Evolutionary conservation across 179 eudicot genomes (phyloP).

Genomic region (Beta corolliflora): DNA sequence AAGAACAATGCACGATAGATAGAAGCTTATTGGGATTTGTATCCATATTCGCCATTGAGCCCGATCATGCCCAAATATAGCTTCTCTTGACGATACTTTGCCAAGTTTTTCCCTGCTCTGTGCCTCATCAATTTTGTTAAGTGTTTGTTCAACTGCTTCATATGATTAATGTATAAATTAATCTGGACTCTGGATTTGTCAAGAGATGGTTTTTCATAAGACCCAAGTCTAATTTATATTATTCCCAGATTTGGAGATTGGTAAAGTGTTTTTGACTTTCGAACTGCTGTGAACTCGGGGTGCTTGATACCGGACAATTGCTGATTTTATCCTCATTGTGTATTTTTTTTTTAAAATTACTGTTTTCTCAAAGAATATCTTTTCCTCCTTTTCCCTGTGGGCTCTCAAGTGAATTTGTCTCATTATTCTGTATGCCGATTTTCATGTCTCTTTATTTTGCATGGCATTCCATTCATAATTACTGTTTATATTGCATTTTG

Average conservation of each 20-base stretch:
- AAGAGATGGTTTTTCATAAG: not conserved
- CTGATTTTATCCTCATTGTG: not conserved
- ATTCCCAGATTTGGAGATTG: not conserved
- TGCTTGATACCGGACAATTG: not conserved
- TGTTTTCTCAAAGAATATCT: not conserved
- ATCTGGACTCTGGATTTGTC: not conserved
- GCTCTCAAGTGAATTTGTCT: not conserved
- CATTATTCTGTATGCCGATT: too few species aligned
- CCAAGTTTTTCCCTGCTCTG: not conserved
- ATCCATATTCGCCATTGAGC: not conserved
- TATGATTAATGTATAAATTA: not conserved
- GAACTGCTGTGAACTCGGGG: not conserved
- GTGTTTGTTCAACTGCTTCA: not conserved
- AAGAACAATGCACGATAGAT: not conserved
- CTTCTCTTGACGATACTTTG: not conserved
- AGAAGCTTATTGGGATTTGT: not conserved
- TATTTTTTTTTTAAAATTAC: not conserved
- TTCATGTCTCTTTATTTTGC: not conserved
- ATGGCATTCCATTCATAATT: slow-evolving; percentile 9
- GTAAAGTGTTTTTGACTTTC: not conserved
- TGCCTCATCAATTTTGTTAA: not conserved
- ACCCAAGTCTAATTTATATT: not conserved
- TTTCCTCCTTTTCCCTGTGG: not conserved
- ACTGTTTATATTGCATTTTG: slow-evolving; percentile 27
- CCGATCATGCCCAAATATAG: not conserved